Conservation (phyloP, 2,329 filamentous ascomycete genomes). For the Capronia epimyces region DNA sequence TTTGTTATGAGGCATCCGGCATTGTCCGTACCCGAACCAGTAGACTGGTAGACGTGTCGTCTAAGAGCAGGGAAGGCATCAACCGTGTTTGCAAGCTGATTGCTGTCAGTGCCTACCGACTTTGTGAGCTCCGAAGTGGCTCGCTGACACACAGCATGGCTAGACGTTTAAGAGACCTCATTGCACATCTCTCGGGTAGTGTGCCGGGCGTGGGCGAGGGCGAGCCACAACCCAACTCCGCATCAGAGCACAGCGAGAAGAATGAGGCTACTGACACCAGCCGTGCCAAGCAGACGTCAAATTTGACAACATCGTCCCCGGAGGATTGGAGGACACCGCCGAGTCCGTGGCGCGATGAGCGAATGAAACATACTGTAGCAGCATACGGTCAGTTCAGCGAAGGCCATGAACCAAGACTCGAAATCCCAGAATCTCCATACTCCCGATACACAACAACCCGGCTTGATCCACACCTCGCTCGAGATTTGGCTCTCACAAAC, state of each 20-base stretch:
- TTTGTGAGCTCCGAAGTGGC: constrained; percentile 24
- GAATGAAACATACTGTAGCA: neutral
- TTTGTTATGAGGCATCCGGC: constrained; percentile 22
- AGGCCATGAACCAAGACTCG: neutral
- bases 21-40: constrained; percentile 22
- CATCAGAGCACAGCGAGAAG: neutral
- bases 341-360: neutral
- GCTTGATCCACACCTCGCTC: constrained; percentile 10
- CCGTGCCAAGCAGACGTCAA: too few species aligned
- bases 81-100: constrained; percentile 25
- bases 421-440: neutral
- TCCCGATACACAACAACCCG: constrained; percentile 11
- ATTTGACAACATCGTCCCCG: too few species aligned
- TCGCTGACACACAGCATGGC: constrained; percentile 7
- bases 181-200: neutral
- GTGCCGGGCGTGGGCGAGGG: neutral
- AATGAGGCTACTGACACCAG: too few species aligned
- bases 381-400: neutral
- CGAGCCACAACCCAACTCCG: neutral
- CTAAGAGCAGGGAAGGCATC: constrained; percentile 20
- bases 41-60: constrained; percentile 21
- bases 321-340: too few species aligned
- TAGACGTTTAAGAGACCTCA: neutral
- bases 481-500: constrained; percentile 19
- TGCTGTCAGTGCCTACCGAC: constrained; percentile 21